Conservation (phyloP, 371 early-diverging fungal species). For the Apophysomyces sp. region DNA sequence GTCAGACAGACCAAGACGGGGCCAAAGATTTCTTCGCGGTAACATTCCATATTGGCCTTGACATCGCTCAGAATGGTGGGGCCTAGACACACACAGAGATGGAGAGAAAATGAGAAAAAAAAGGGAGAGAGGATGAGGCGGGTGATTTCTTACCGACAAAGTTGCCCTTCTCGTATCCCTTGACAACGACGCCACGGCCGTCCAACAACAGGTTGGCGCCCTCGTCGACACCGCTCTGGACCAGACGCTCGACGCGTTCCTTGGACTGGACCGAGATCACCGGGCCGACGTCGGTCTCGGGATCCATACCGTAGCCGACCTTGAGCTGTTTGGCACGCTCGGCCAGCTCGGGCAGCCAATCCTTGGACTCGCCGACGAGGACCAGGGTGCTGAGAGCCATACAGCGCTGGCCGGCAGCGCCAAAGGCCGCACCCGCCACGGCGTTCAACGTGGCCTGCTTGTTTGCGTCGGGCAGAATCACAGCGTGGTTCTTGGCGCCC, state of each 20-base stretch:
- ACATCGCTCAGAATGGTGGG: conserved; percentile 89
- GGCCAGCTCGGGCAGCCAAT: conserved; percentile 90
- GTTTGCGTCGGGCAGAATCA: conserved; percentile 91
- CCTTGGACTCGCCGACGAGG: conserved; percentile 86
- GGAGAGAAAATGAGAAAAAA: conserved; percentile 11
- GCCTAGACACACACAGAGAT: no score
- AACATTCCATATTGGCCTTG: conserved; percentile 86
- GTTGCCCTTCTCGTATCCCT: conserved; percentile 87
- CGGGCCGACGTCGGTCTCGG: conserved; percentile 90
- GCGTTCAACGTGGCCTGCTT: conserved; percentile 89
- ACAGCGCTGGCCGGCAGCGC: conserved; percentile 96
- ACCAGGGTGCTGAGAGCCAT: conserved; percentile 93
- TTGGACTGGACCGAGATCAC: conserved; percentile 84
- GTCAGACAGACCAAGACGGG: conserved; percentile 88
- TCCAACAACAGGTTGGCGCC: conserved; percentile 91
- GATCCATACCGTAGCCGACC: conserved; percentile 86
- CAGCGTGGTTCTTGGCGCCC: conserved; percentile 98
- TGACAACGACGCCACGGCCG: conserved; percentile 78
- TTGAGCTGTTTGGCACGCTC: conserved; percentile 86
- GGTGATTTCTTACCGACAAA: no score
- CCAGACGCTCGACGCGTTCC: conserved; percentile 75
- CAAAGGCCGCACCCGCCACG: conserved; percentile 94
- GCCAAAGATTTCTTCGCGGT: conserved; percentile 96
- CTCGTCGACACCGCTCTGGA: conserved; percentile 84
- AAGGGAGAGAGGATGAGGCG: no score